phyloP scores from a whole-genome alignment of 2,329 filamentous ascomycete species.

The Neofusicoccum sp. region DNA sequence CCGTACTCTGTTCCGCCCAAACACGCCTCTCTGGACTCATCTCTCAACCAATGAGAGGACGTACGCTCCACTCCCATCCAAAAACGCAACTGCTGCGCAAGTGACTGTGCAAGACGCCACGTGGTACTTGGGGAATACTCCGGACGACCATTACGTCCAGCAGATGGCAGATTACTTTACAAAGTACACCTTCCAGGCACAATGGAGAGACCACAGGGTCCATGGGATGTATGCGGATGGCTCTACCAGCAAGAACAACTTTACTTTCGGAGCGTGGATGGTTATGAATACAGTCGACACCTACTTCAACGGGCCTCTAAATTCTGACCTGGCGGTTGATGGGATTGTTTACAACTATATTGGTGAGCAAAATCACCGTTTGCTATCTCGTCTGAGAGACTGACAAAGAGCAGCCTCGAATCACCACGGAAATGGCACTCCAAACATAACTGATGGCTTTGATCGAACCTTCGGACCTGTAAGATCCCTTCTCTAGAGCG shows the following conservation, averaged over 20 bases:
- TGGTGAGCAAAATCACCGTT: constrained; percentile 25
- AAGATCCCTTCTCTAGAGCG: constrained; percentile 32
- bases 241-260: constrained; percentile 49
- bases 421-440: constrained; percentile 62
- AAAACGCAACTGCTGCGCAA: constrained; percentile 42
- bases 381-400: not conserved
- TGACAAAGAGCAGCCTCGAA: constrained; percentile 42
- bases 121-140: constrained; percentile 58
- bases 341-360: constrained; percentile 67
- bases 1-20: constrained; percentile 60
- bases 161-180: constrained; percentile 62
- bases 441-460: constrained; percentile 64
- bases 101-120: constrained; percentile 63
- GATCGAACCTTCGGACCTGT: constrained; percentile 64
- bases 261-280: constrained; percentile 60
- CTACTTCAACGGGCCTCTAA: constrained; percentile 60
- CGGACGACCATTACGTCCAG: constrained; percentile 55
- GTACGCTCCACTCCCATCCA: constrained; percentile 53
- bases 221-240: constrained; percentile 58
- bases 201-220: constrained; percentile 58
- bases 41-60: constrained; percentile 57
- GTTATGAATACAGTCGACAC: constrained; percentile 65
- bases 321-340: constrained; percentile 63
- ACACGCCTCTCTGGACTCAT: constrained; percentile 61
- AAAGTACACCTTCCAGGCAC: constrained; percentile 62